A percentile compares a stretch with the other conserved stretches of the same genome.
phyloP scores from a whole-genome alignment of 225 moss, liverwort and hornwort genomes.

The Pseudisothecium myosuroides region DNA sequence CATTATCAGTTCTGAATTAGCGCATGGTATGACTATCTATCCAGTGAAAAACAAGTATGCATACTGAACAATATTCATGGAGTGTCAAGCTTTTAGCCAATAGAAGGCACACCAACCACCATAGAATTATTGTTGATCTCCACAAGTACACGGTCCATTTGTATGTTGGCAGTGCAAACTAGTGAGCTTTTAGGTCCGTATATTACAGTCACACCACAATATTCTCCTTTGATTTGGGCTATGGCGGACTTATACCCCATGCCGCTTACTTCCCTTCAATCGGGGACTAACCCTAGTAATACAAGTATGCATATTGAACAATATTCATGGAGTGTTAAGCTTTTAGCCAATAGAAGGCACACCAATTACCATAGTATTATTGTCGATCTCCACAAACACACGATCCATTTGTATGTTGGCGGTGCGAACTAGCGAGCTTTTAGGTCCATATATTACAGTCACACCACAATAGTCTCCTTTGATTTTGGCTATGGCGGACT shows the following conservation, averaged over 20 bases:
- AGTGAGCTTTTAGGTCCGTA: conserved; percentile 26
- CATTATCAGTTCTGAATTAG: not conserved
- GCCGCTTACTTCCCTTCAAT: conserved; percentile 45
- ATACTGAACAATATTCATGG: no score
- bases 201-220: conserved; percentile 26
- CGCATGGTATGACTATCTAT: not conserved
- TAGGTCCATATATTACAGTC: conserved; percentile 31
- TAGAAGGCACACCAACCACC: conserved; percentile 9
- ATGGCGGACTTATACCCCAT: conserved; percentile 13
- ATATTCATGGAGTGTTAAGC: no score
- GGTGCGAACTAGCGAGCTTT: not conserved
- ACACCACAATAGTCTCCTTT: conserved; percentile 22
- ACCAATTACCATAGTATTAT: not conserved
- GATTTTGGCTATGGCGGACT: conserved; percentile 26
- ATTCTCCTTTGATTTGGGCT: conserved; percentile 16
- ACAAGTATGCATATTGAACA: no score
- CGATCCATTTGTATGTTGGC: conserved; percentile 18
- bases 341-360: conserved; percentile 23
- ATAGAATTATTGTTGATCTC: conserved; percentile 9
- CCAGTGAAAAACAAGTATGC: no score
- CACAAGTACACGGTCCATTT: conserved; percentile 30
- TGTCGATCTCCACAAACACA: conserved; percentile 23
- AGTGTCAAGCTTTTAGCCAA: not conserved
- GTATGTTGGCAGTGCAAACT: not conserved
- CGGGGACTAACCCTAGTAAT: conserved; percentile 27